Evolutionary conservation across 169 alveolate species (phyloP).

Genomic region (Pseudocohnilembus persalinus): DNA sequence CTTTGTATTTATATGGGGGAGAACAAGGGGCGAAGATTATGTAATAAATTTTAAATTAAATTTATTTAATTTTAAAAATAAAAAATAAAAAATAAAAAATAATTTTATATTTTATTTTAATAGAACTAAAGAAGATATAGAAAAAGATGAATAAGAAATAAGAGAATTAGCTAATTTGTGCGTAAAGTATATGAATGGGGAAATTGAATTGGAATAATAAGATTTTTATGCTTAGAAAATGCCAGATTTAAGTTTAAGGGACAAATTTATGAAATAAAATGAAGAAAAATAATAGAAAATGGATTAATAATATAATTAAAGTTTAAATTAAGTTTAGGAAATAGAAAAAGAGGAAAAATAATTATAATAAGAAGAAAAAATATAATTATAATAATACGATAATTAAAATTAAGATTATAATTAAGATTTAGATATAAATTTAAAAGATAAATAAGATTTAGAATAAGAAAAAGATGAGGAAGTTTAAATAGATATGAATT

Average conservation of each 20-base stretch:
- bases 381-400: neutral
- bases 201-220: neutral
- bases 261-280: neutral
- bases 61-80: too few species aligned
- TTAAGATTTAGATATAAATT: too few species aligned
- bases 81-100: too few species aligned
- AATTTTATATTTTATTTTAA: too few species aligned
- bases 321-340: too few species aligned
- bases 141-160: neutral
- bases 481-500: neutral
- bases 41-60: neutral
- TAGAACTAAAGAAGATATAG: neutral
- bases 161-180: neutral
- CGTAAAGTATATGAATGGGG: neutral
- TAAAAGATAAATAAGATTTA: neutral
- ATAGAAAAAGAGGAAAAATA: neutral
- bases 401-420: too few species aligned
- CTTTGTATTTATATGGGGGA: neutral
- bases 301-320: too few species aligned
- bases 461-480: neutral
- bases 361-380: neutral
- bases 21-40: neutral
- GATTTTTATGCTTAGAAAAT: neutral
- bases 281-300: too few species aligned
- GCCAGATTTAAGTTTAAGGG: neutral